Base-by-base conservation (phyloP, 345 rosid species). In the Eucalyptus erythrocorys region DNA sequence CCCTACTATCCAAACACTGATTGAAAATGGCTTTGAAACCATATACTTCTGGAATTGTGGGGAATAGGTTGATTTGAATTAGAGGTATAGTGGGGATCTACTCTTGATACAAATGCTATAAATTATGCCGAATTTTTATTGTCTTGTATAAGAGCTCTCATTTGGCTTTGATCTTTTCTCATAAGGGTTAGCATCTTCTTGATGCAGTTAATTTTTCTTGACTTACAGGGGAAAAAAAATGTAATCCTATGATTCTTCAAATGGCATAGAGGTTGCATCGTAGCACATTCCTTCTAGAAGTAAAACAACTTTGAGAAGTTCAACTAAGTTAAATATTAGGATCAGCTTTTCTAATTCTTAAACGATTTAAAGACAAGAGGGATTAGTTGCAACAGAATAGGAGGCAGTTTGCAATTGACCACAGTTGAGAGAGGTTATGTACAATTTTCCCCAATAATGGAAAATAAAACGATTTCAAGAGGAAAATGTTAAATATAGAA, bases 91-190 rank as follows among this genome's bases (percentile, higher is more conserved):
- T 14, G 71, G 19, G 71, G 71, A 64, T 64, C 71, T 64, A 64
- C 37, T 0, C 19, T 64, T 64, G 71, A 0, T 0, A 64, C 8
- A 1, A 64, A 64, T n/a, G 71, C 71, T n/a, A 64, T 0, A 64
- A 64, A 64, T 64, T 64, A 64, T 30, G 32, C 34, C 9, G 0
- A 30, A 32, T 32, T 14, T 64, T 64, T 64, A 30, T 64, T 13
- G 34, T n/a, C 37, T 64, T 30, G 37, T n/a, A 64, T 30, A 1
- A 6, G 71, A 64, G 71, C 19, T 64, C 71, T 64, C 71, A 12
- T 64, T 64, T n/a, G 37, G 71, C 71, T n/a, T 64, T 64, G 71
- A n/a, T 32, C 19, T n/a, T 64, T n/a, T 64, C 19, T 64, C 34
- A 3, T 14, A 64, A 13, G 17, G 71, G 71, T n/a, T 30, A 30